Evolutionary conservation across 2,329 filamentous ascomycete species (phyloP).

Genomic region (Colletotrichum sojae): DNA sequence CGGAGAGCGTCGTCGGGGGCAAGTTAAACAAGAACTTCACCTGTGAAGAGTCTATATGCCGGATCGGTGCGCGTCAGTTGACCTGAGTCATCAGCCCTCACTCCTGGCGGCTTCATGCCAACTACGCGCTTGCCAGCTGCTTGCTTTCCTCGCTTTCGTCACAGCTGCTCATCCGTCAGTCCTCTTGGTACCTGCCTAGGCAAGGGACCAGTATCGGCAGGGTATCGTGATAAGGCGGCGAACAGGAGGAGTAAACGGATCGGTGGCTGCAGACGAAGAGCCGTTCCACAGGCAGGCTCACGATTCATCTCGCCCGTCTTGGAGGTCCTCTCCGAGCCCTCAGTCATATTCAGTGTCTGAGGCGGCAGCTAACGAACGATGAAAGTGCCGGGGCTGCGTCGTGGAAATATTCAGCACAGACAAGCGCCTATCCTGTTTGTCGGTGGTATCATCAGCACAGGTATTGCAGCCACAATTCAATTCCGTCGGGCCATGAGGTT

Average conservation of each 20-base stretch:
- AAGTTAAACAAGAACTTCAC: neutral
- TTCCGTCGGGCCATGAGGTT: no score
- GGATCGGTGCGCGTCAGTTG: neutral
- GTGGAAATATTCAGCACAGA: constrained; percentile 21
- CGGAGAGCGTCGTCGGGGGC: neutral
- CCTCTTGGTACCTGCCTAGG: neutral
- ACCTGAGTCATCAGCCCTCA: neutral
- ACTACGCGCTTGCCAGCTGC: neutral
- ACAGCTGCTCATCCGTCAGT: neutral
- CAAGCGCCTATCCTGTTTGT: constrained; percentile 7
- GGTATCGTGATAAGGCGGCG: neutral
- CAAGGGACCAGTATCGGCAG: constrained; percentile 10
- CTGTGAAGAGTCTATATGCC: no score
- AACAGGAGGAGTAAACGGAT: no score
- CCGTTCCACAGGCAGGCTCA: neutral
- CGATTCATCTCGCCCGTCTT: constrained; percentile 2
- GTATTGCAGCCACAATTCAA: no score
- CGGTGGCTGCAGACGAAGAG: neutral
- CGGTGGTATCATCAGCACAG: no score
- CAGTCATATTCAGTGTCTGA: constrained; percentile 17
- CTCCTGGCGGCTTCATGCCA: neutral
- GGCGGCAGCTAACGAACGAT: constrained; percentile 37
- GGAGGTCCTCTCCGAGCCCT: constrained; percentile 4
- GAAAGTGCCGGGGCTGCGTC: constrained; percentile 19
- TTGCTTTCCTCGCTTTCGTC: constrained; percentile 12